Conservation (phyloP, 495 filamentous ascomycete species). For the Talaromyces thailandensis region DNA sequence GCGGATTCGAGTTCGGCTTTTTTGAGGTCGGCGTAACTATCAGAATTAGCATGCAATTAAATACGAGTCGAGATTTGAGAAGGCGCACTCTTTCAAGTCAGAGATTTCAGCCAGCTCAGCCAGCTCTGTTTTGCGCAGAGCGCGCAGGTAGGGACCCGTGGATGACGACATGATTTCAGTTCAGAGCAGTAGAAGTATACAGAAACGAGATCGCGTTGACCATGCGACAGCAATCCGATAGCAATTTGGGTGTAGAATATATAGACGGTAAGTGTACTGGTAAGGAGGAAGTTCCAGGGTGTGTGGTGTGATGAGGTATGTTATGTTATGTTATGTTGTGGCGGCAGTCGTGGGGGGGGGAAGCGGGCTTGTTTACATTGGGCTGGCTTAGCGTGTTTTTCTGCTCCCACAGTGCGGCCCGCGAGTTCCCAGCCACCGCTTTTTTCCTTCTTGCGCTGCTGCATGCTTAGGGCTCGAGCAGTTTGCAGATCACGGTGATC, state of each 20-base stretch:
- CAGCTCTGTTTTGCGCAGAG: constrained; percentile 78
- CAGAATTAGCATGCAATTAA: neutral
- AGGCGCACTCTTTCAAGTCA: constrained; percentile 61
- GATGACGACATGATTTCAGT: constrained; percentile 40
- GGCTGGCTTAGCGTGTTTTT: constrained; percentile 7
- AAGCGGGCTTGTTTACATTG: constrained; percentile 8
- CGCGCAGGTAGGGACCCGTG: constrained; percentile 59
- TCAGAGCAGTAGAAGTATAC: constrained; percentile 6
- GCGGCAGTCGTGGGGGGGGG: neutral
- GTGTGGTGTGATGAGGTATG: neutral
- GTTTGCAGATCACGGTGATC: neutral
- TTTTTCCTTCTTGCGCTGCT: neutral
- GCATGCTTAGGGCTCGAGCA: neutral
- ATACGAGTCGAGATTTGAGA: too few species aligned
- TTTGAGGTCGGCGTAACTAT: constrained; percentile 60
- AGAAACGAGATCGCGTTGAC: constrained; percentile 26
- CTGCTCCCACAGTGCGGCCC: neutral
- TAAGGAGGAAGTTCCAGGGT: constrained; percentile 11
- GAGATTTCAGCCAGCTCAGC: constrained; percentile 63
- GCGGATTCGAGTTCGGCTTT: constrained; percentile 75
- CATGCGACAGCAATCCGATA: constrained; percentile 35
- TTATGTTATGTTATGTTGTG: too few species aligned
- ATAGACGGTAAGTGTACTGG: constrained; percentile 7
- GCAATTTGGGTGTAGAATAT: neutral
- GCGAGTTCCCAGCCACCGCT: constrained; percentile 4